Evolutionary conservation across 2,329 filamentous ascomycete genomes (phyloP).

Genomic region (Aspergillus latus): DNA sequence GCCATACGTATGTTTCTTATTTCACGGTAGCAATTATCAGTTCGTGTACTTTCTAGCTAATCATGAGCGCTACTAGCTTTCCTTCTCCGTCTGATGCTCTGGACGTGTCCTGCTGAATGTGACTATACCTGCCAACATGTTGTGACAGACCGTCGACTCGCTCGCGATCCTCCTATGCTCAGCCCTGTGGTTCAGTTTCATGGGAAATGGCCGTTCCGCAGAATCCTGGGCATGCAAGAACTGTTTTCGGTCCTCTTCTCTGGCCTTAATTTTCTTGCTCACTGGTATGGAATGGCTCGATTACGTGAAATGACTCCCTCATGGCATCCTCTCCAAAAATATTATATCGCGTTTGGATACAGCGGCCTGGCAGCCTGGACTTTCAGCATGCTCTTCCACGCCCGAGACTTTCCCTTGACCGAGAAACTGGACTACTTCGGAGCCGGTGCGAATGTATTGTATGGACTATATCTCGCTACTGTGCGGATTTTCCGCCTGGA

Average conservation of each 20-base stretch:
- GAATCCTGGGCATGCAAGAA: conserved; percentile 90
- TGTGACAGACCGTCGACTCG: conserved; percentile 70
- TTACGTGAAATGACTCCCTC: conserved; percentile 69
- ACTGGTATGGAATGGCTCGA: conserved; percentile 72
- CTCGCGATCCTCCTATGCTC: conserved; percentile 62
- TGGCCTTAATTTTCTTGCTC: conserved; percentile 83
- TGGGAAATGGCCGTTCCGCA: conserved; percentile 97
- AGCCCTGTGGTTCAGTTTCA: conserved; percentile 84
- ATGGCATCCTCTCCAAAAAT: conserved; percentile 73
- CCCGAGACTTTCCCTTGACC: conserved; percentile 77
- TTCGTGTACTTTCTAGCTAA: conserved; percentile 12
- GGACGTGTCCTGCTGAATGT: conserved; percentile 91
- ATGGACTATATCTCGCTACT: conserved; percentile 82
- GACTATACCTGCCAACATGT: conserved; percentile 98
- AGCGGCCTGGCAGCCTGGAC: conserved; percentile 81
- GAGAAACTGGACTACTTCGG: conserved; percentile 97
- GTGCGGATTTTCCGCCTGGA: conserved; percentile 84
- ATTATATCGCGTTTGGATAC: conserved; percentile 77
- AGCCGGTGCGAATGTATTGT: conserved; percentile 84
- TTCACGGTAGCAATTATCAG: conserved; percentile 6
- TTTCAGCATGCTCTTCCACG: conserved; percentile 90
- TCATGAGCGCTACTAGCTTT: conserved; percentile 59
- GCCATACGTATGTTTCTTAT: conserved; percentile 64
- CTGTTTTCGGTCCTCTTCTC: conserved; percentile 92
- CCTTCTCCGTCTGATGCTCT: conserved; percentile 81